Percentiles rank a stretch among this genome's conserved stretches.
phyloP scores from a whole-genome alignment of 768 basidiomycete species.

The Chalciporus chontae region DNA sequence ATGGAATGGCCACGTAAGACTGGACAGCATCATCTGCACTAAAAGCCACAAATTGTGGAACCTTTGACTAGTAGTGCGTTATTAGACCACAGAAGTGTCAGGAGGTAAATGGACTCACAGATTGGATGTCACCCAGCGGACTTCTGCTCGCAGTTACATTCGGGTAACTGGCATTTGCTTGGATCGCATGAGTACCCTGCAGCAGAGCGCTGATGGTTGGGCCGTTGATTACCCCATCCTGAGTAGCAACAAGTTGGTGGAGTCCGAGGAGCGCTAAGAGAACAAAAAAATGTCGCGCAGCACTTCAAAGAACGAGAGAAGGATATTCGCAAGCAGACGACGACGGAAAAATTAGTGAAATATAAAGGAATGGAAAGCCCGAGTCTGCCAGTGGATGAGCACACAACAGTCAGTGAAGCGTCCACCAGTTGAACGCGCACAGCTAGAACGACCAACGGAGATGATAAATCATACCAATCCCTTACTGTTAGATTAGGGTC shows the following conservation, averaged over 20 bases:
- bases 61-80: constrained; percentile 29
- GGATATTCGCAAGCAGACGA: background rate
- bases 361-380: background rate
- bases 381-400: background rate
- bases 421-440: no score
- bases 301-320: background rate
- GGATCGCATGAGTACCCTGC: constrained; percentile 73
- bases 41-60: constrained; percentile 68
- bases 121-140: constrained; percentile 67
- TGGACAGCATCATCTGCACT: constrained; percentile 78
- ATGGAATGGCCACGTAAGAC: no score
- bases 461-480: no score
- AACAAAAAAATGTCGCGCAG: constrained; percentile 11
- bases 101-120: constrained; percentile 25
- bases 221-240: constrained; percentile 53
- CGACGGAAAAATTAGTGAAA: background rate
- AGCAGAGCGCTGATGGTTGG: constrained; percentile 48
- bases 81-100: no score
- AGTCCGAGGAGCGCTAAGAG: constrained; percentile 1
- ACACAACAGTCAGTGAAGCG: no score
- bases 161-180: constrained; percentile 59
- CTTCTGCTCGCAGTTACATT: constrained; percentile 70
- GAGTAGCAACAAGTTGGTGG: constrained; percentile 21
- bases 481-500: no score
- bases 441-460: no score